Conservation (phyloP, 208 protist species). For the Leptomonas pyrrhocoris region DNA sequence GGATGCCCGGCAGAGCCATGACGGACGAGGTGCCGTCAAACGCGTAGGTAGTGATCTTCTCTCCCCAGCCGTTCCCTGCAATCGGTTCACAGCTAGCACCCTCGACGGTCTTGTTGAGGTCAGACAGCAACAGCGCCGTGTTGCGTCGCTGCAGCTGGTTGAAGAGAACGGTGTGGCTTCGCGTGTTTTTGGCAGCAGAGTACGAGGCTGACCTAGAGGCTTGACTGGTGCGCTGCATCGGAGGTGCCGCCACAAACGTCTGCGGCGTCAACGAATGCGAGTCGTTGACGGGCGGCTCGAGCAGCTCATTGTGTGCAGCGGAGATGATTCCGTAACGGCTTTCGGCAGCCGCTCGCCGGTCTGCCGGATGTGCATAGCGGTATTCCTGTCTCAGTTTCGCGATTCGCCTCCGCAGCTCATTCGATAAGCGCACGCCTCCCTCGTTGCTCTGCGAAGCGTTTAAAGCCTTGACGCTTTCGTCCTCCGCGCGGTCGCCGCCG, state of each 20-base stretch:
- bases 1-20: slow-evolving; percentile 84
- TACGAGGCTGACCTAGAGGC: slow-evolving; percentile 18
- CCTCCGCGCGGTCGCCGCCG: slow-evolving; percentile 30
- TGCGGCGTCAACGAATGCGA: slow-evolving; percentile 57
- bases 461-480: slow-evolving; percentile 17
- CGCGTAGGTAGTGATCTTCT: slow-evolving; percentile 46
- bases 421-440: slow-evolving; percentile 47
- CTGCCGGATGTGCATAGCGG: slow-evolving; percentile 40
- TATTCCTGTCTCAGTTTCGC: slow-evolving; percentile 48
- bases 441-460: slow-evolving; percentile 13
- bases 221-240: slow-evolving; percentile 26
- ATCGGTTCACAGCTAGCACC: slow-evolving; percentile 40
- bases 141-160: slow-evolving; percentile 59
- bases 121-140: slow-evolving; percentile 53
- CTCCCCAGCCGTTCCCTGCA: slow-evolving; percentile 85
- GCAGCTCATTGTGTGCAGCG: slow-evolving; percentile 62
- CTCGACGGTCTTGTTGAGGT: slow-evolving; percentile 34
- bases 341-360: slow-evolving; percentile 31
- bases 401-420: slow-evolving; percentile 53
- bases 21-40: slow-evolving; percentile 81
- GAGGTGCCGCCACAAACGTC: slow-evolving; percentile 47
- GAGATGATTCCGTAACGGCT: slow-evolving; percentile 73
- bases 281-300: slow-evolving; percentile 67
- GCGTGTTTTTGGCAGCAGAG: slow-evolving; percentile 31
- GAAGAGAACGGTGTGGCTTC: slow-evolving; percentile 63